Percentiles rank a stretch among this genome's conserved stretches.
phyloP scores from a whole-genome alignment of 176 grass and related monocot species.

The Cocos nucifera region DNA sequence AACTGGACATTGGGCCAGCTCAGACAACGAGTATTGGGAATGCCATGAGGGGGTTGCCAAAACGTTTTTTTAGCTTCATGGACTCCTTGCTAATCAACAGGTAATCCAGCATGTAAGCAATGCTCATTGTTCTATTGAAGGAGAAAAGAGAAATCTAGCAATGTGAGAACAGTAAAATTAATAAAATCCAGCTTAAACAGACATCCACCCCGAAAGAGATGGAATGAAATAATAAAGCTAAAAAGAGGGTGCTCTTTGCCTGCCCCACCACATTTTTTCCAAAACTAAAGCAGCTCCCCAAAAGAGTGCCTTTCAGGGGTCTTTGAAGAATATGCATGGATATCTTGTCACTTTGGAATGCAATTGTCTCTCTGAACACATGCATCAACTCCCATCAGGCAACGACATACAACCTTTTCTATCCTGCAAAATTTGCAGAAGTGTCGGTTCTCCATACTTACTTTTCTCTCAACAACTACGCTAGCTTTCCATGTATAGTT shows the following conservation, averaged over 20 bases:
- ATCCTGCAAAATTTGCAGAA: neutral
- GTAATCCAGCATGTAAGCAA: too few relatives aligned
- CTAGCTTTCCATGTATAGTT: neutral
- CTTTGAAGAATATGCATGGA: constrained; percentile 32
- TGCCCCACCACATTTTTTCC: constrained; percentile 16
- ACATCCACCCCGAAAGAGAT: constrained; percentile 19
- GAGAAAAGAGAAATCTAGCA: constrained; percentile 5
- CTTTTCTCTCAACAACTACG: constrained; percentile 4
- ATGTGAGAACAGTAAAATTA: constrained; percentile 22
- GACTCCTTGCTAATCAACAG: too few relatives aligned
- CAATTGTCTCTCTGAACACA: neutral
- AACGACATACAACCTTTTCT: neutral
- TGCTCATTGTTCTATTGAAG: too few relatives aligned
- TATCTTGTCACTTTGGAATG: constrained; percentile 9
- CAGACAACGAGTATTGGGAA: too few relatives aligned
- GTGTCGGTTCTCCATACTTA: neutral
- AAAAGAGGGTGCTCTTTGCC: constrained; percentile 28
- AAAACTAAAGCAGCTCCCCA: constrained; percentile 24
- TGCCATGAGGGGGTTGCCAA: too few relatives aligned
- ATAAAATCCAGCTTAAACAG: constrained; percentile 27
- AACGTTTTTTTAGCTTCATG: too few relatives aligned
- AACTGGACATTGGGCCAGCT: too few relatives aligned
- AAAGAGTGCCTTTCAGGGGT: constrained; percentile 21
- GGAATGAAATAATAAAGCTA: constrained; percentile 25
- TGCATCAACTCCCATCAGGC: neutral